Evolutionary conservation across 129 eudicot species (phyloP).

Genomic region (carrot (Daucus carota)): DH1_v3.0 NC_030383.2:11630001-11630500

Average conservation of each 20-base stretch:
- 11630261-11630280: conserved; percentile 30
- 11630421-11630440: conserved; percentile 64
- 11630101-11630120: not conserved
- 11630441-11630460: conserved; percentile 35
- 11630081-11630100: too few relatives aligned
- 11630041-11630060: too few relatives aligned
- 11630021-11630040: too few relatives aligned
- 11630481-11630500: conserved; percentile 59
- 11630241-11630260: conserved; percentile 47
- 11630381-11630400: conserved; percentile 66
- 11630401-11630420: conserved; percentile 57
- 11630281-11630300: conserved; percentile 39
- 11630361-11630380: conserved; percentile 58
- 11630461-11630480: conserved; percentile 50
- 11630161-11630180: conserved; percentile 23
- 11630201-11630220: conserved; percentile 43
- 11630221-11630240: conserved; percentile 52
- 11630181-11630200: conserved; percentile 33
- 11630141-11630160: not conserved
- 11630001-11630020: too few relatives aligned
- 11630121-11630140: not conserved
- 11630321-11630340: conserved; percentile 96
- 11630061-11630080: too few relatives aligned
- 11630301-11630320: conserved; percentile 73
- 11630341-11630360: conserved; percentile 62